Evolutionary conservation across 2,329 filamentous ascomycete species (phyloP).

Genomic region (Cladorrhinum sp.): DNA sequence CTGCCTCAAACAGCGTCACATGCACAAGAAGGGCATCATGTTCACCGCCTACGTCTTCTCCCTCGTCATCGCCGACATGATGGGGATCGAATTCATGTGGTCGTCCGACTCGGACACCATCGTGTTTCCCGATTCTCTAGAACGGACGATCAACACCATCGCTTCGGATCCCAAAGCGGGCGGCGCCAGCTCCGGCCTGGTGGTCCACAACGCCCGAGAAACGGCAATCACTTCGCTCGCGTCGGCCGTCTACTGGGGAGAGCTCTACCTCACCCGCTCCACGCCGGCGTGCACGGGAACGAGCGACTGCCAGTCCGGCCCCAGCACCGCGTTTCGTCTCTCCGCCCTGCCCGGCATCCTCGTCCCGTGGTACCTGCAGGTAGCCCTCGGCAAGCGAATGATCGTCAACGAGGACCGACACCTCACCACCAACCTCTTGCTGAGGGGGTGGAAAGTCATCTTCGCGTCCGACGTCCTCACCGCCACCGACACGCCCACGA

Average conservation of each 20-base stretch:
- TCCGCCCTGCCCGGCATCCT: conserved; percentile 14
- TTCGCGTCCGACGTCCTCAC: conserved; percentile 18
- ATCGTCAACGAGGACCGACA: conserved; percentile 20
- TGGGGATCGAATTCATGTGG: conserved; percentile 19
- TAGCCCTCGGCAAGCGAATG: conserved; percentile 17
- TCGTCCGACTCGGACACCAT: conserved; percentile 21
- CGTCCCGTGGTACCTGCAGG: conserved; percentile 17
- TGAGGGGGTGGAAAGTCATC: conserved; percentile 18
- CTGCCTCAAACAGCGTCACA: conserved; percentile 18
- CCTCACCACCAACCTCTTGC: conserved; percentile 16
- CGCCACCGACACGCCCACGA: conserved; percentile 18
- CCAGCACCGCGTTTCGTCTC: conserved; percentile 16
- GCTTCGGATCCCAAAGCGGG: conserved; percentile 14
- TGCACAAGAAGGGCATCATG: conserved; percentile 23
- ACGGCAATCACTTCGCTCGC: conserved; percentile 13
- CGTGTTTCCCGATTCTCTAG: conserved; percentile 16
- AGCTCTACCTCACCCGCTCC: conserved; percentile 19
- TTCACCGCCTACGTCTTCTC: conserved; percentile 18
- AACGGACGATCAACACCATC: conserved; percentile 17
- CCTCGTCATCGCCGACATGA: conserved; percentile 17
- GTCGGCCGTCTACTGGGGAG: conserved; percentile 17
- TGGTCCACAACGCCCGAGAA: conserved; percentile 15
- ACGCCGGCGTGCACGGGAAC: conserved; percentile 15
- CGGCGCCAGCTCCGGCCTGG: conserved; percentile 12
- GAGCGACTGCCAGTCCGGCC: conserved; percentile 18